These are phyloP conservation scores for Hyphodiscus sp. DNA, from an alignment of 2,329 filamentous ascomycete species.

Conservation along the genomic window DNA sequence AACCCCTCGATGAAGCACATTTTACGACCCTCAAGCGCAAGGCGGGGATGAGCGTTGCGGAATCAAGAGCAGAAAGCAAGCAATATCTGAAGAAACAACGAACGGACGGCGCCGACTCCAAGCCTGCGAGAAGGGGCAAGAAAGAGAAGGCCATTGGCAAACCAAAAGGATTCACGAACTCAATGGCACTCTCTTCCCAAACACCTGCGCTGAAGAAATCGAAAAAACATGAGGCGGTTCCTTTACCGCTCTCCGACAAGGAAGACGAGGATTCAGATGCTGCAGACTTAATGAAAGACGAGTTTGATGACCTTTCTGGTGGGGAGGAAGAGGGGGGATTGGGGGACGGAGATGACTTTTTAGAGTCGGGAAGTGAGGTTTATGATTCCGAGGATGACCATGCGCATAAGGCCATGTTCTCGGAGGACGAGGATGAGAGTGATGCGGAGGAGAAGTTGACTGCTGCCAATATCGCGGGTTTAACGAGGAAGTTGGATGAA, in stretches of 20 bases:
- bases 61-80: conserved; percentile 42
- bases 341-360: conserved; percentile 54
- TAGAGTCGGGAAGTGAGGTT: conserved; percentile 35
- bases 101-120: conserved; percentile 36
- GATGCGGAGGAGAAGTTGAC: conserved; percentile 87
- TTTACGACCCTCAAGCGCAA: conserved; percentile 82
- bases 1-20: conserved; percentile 73
- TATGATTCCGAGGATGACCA: conserved; percentile 48
- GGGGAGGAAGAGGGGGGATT: conserved; percentile 33
- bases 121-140: conserved; percentile 36
- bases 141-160: conserved; percentile 32
- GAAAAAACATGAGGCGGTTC: conserved; percentile 36
- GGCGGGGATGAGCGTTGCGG: conserved; percentile 59
- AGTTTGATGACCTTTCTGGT: conserved; percentile 32
- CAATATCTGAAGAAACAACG: conserved; percentile 54
- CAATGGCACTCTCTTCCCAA: conserved; percentile 24
- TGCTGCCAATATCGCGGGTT: conserved; percentile 89
- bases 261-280: conserved; percentile 39
- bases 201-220: conserved; percentile 32
- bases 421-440: conserved; percentile 86
- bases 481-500: conserved; percentile 78
- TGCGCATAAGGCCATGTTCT: conserved; percentile 69
- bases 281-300: conserved; percentile 40
- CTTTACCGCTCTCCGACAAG: conserved; percentile 35
- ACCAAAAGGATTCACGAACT: conserved; percentile 32